A percentile compares a stretch with the other conserved stretches of the same genome.
These are phyloP conservation scores for Adiantum capillusveneris DNA, from an alignment of 75 land plant species.

Conservation along the genomic window DNA sequence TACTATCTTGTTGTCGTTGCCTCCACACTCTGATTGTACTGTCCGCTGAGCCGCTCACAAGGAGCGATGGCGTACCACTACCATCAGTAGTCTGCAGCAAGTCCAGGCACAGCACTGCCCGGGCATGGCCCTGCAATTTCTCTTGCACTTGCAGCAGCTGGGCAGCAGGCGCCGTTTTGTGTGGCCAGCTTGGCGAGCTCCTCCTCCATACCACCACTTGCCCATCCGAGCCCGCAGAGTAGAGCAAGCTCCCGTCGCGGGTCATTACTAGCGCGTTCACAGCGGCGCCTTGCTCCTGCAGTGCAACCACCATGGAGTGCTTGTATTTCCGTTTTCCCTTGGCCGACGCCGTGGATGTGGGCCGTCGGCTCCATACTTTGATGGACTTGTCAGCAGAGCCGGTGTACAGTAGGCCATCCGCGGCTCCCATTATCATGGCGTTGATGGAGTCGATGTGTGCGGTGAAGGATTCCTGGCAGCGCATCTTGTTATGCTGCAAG, in stretches of 20 bases:
- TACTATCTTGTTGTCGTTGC: too few relatives aligned
- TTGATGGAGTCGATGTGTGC: constrained; percentile 32
- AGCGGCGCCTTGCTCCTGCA: neutral
- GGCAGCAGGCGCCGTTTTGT: too few relatives aligned
- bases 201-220: neutral
- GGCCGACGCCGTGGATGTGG: neutral
- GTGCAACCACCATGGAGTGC: constrained; percentile 1
- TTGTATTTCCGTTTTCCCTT: too few relatives aligned
- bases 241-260: constrained; percentile 4
- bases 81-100: constrained; percentile 26
- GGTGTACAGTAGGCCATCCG: constrained; percentile 9
- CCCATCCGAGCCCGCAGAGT: neutral
- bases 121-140: constrained; percentile 1
- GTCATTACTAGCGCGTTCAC: constrained; percentile 11
- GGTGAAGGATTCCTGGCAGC: constrained; percentile 26
- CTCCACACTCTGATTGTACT: too few relatives aligned
- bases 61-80: too few relatives aligned
- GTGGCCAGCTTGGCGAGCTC: too few relatives aligned
- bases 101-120: constrained; percentile 11
- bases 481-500: constrained; percentile 15
- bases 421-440: constrained; percentile 10
- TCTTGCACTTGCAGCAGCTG: neutral
- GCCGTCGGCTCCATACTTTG: constrained; percentile 15
- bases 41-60: too few relatives aligned
- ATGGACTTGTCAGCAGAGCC: constrained; percentile 26